Conservation (phyloP, 495 filamentous ascomycete genomes). For the Rhypophila decipiens region DNA sequence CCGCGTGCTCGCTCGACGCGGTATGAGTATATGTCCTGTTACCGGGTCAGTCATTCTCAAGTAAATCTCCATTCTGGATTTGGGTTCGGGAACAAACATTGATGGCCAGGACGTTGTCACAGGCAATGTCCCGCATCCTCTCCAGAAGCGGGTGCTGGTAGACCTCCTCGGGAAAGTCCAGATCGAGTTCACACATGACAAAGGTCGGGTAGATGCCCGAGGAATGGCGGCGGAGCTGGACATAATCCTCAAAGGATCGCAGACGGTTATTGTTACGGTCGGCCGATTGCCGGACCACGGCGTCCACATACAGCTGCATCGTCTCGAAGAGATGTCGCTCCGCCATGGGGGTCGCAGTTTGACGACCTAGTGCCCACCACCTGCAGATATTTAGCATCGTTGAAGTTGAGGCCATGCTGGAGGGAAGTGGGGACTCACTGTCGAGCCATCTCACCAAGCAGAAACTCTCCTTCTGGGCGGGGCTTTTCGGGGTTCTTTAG, state of each 20-base stretch:
- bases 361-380: background rate
- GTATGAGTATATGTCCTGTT: constrained; percentile 9
- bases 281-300: background rate
- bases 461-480: constrained; percentile 1
- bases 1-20: constrained; percentile 8
- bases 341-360: constrained; percentile 2
- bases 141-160: constrained; percentile 1
- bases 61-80: background rate
- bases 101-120: background rate
- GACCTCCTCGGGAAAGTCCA: constrained; percentile 8
- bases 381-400: background rate
- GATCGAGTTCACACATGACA: background rate
- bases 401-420: background rate
- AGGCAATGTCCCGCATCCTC: constrained; percentile 3
- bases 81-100: background rate
- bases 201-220: constrained; percentile 1
- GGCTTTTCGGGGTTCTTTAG: constrained; percentile 7
- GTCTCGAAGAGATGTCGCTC: constrained; percentile 4
- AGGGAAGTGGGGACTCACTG: too few species aligned
- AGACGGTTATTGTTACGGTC: background rate
- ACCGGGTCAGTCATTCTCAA: background rate
- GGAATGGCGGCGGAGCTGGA: constrained; percentile 1
- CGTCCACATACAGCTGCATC: constrained; percentile 4
- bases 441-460: constrained; percentile 6
- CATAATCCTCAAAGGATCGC: constrained; percentile 2